Evolutionary conservation across 1,284 basidiomycete genomes (phyloP).

Genomic region (Butyriboletus appendiculatus): DNA sequence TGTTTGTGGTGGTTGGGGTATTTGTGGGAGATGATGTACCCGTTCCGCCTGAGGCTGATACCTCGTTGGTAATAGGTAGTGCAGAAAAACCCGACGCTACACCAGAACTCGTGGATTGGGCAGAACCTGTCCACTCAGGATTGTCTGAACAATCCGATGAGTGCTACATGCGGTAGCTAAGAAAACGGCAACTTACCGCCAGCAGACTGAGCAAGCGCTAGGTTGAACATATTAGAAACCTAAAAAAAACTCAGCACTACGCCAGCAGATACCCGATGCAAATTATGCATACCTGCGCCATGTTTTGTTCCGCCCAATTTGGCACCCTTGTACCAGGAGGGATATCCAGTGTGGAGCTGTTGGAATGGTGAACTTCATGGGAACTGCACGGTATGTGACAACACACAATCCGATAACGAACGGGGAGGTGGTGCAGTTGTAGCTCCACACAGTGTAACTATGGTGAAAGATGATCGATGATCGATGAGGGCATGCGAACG

Average conservation of each 20-base stretch:
- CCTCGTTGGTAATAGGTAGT: slow-evolving; percentile 2
- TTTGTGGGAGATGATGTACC: background rate
- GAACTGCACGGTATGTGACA: background rate
- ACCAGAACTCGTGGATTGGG: slow-evolving; percentile 20
- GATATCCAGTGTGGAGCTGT: slow-evolving; percentile 22
- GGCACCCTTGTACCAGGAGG: slow-evolving; percentile 32
- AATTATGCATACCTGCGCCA: slow-evolving; percentile 20
- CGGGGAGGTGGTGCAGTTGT: slow-evolving; percentile 18
- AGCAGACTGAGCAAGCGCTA: slow-evolving; percentile 16
- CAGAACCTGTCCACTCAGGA: slow-evolving; percentile 28
- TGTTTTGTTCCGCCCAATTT: slow-evolving; percentile 34
- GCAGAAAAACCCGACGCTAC: slow-evolving; percentile 1
- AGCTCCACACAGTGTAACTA: slow-evolving; percentile 33
- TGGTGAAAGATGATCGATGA: background rate
- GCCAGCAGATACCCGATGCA: background rate
- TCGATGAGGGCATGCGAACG: background rate
- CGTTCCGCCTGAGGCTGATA: background rate
- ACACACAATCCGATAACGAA: slow-evolving; percentile 21
- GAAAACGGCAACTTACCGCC: slow-evolving; percentile 22
- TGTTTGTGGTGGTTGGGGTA: no score
- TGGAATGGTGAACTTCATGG: background rate
- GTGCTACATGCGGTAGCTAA: background rate
- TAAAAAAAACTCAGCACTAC: slow-evolving; percentile 9
- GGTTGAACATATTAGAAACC: slow-evolving; percentile 19
- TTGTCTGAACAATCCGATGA: slow-evolving; percentile 20